phyloP scores from a whole-genome alignment of 176 grass and related monocot genomes.

The Phoenix dactylifera region DNA sequence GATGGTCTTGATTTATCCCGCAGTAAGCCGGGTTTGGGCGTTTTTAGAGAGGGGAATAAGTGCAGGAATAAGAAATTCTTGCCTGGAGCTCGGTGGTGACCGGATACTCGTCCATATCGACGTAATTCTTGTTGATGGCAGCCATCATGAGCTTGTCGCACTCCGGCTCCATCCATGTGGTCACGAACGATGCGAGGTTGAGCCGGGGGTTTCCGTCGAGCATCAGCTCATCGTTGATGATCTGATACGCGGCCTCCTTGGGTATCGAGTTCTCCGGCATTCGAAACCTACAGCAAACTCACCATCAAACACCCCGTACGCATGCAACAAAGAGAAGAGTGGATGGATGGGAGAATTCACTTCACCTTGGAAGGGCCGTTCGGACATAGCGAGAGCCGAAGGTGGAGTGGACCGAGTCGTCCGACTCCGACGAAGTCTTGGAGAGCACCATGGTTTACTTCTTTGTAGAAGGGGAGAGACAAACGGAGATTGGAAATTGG shows the following conservation, averaged over 20 bases:
- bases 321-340: not conserved
- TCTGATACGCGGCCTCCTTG: constrained; percentile 98
- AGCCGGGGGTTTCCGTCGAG: constrained; percentile 96
- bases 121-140: constrained; percentile 90
- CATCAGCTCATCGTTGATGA: constrained; percentile 99
- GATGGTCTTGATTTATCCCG: too few relatives aligned
- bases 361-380: constrained; percentile 60
- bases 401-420: constrained; percentile 83
- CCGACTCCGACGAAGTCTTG: constrained; percentile 49
- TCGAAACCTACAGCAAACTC: constrained; percentile 33
- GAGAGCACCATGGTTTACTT: constrained; percentile 40
- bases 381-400: constrained; percentile 96
- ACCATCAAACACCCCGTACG: too few relatives aligned
- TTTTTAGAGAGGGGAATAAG: too few relatives aligned
- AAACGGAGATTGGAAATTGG: not conserved
- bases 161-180: constrained; percentile 99
- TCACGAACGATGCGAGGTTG: constrained; percentile 92
- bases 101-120: constrained; percentile 99
- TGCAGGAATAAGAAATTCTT: not conserved
- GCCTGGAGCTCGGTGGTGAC: constrained; percentile 98
- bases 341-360: not conserved
- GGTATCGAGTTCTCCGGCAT: constrained; percentile 94
- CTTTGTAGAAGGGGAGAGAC: not conserved
- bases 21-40: too few relatives aligned
- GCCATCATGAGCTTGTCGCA: constrained; percentile 98